phyloP scores from a whole-genome alignment of 805 yeast genomes.

The Saturnispora silvae region DNA sequence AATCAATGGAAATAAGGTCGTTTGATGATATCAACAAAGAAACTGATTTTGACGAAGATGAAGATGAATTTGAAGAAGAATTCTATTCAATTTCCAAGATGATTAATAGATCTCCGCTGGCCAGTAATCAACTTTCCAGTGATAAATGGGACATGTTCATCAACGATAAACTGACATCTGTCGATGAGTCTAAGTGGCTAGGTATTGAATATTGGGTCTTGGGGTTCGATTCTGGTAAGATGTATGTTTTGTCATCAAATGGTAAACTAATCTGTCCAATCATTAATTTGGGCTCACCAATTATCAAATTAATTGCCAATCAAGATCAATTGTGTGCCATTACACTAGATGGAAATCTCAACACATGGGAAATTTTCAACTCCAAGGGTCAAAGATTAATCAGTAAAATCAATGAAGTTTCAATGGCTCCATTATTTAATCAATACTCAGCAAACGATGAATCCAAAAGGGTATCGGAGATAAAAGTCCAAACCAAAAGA shows the following conservation, averaged over 20 bases:
- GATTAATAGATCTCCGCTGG: constrained; percentile 7
- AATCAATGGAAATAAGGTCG: constrained; percentile 17
- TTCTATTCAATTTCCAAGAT: constrained; percentile 27
- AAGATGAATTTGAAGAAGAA: constrained; percentile 19
- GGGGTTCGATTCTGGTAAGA: constrained; percentile 48
- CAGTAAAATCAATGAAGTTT: constrained; percentile 31
- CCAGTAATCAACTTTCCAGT: neutral
- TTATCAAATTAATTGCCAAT: constrained; percentile 29
- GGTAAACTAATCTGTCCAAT: constrained; percentile 39
- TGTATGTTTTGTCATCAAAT: constrained; percentile 34
- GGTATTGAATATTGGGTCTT: constrained; percentile 45
- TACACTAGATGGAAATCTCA: constrained; percentile 40
- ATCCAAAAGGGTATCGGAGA: constrained; percentile 16
- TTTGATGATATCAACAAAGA: constrained; percentile 7
- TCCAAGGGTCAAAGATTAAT: constrained; percentile 6
- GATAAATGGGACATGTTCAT: constrained; percentile 31
- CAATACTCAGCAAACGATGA: constrained; percentile 18
- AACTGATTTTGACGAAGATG: constrained; percentile 19
- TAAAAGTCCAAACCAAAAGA: constrained; percentile 11
- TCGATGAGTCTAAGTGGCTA: constrained; percentile 23
- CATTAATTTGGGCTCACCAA: constrained; percentile 41
- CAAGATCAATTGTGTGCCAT: constrained; percentile 31
- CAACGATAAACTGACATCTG: constrained; percentile 31
- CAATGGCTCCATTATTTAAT: constrained; percentile 46
- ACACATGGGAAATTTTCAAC: constrained; percentile 34